Base-by-base conservation (phyloP, 2,329 filamentous ascomycete species). In the Reticulascus tulasneorum region DNA sequence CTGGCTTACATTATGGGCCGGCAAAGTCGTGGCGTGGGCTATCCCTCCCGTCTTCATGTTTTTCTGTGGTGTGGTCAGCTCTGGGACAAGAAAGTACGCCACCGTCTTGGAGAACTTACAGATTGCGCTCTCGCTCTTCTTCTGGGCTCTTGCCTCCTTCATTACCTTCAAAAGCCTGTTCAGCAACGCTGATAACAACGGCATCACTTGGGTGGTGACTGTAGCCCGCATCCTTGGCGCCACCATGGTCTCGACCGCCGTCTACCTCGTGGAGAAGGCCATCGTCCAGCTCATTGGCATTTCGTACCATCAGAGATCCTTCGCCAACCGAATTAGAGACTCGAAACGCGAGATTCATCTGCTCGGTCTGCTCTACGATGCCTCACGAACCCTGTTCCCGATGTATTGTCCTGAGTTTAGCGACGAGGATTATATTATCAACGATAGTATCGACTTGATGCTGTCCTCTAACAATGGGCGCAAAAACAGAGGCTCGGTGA, bases 381-480 rank as follows among this genome's bases (percentile, higher is more conserved):
- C 90, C 15, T 96, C 91, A 4, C 77, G 89, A 35, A 75, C 80
- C 6, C 71, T 97, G 33, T 98, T 97, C 54, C 93, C 93, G 18
- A 84, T 89, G 63, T 95, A 95, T 65, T 95, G 89, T 63, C 73
- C 71, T 17, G 91, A 97, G 52, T 97, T 98, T 51, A 72, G 76
- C 13, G 86, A 96, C 17, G 93, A 97, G 57, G 93, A 98, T 60
- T 86, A 90, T 55, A 72, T 88, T 52, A 96, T 98, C 56, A 86
- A 86, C 54, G 89, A 95, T 62, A 85, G 82, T 41, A 78, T 89
- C 53, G 78, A 89, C 52, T 67, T 87, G 29, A 73, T 79, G 46
- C 67, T 87, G 13, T 67, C 72, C 32, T 75, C 72, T 42, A 78
- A 75, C 49, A 71, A 65, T 37, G 62, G 57, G 29, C 63, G 64